phyloP scores from a whole-genome alignment of 2,329 filamentous ascomycete species.

The Colletotrichum sp. region DNA sequence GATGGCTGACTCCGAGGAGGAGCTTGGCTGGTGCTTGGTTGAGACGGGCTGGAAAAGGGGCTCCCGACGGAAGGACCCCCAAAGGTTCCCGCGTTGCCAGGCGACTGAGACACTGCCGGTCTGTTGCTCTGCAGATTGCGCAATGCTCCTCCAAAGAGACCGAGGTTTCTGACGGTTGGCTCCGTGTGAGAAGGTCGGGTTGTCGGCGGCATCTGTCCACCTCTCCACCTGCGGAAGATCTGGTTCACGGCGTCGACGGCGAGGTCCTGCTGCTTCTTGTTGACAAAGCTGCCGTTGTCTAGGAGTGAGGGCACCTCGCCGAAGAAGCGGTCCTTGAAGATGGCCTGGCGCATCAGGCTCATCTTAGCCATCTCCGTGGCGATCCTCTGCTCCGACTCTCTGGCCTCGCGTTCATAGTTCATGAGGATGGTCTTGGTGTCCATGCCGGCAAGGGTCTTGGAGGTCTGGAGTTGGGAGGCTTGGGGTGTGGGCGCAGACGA shows the following conservation, averaged over 20 bases:
- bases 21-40: neutral
- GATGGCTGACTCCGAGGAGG: neutral
- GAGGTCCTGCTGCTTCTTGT: neutral
- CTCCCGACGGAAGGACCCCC: neutral
- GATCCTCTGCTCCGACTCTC: slow-evolving; percentile 4
- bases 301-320: neutral
- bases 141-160: neutral
- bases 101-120: neutral
- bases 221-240: neutral
- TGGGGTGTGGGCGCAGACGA: neutral
- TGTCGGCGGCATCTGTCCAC: neutral
- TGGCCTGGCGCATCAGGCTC: neutral
- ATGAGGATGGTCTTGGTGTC: neutral
- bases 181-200: neutral
- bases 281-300: neutral
- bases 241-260: neutral
- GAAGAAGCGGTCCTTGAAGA: slow-evolving; percentile 1
- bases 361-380: neutral
- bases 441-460: neutral
- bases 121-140: neutral
- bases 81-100: neutral
- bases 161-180: neutral
- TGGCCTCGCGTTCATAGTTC: slow-evolving; percentile 3
- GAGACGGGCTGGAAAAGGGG: neutral
- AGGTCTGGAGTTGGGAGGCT: neutral